phyloP scores from a whole-genome alignment of 164 flowering plant genomes.

The Taxillus chinensis region DNA sequence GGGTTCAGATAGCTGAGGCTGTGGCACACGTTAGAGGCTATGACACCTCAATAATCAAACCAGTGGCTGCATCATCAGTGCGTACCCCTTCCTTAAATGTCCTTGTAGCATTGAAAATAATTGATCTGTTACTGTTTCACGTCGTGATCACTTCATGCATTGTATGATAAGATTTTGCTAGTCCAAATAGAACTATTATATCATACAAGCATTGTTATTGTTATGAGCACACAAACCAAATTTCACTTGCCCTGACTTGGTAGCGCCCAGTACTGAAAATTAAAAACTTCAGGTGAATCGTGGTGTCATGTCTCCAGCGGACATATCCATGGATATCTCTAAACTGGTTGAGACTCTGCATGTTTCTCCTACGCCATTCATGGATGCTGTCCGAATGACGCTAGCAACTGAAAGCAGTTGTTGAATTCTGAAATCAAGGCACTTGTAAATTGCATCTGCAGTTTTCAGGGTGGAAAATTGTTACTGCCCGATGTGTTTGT shows the following conservation, averaged over 20 bases:
- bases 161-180: too few relatives aligned
- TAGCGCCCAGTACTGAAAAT: background rate
- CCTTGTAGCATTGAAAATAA: too few relatives aligned
- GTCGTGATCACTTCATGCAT: too few relatives aligned
- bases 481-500: too few relatives aligned
- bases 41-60: slow-evolving; percentile 44
- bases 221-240: too few relatives aligned
- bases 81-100: slow-evolving; percentile 5
- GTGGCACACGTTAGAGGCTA: slow-evolving; percentile 69
- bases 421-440: slow-evolving; percentile 7
- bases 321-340: slow-evolving; percentile 83
- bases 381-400: slow-evolving; percentile 60
- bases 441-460: background rate
- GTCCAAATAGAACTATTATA: too few relatives aligned
- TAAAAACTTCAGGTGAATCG: slow-evolving; percentile 55
- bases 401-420: slow-evolving; percentile 24
- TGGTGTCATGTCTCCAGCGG: slow-evolving; percentile 79
- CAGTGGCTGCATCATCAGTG: slow-evolving; percentile 77
- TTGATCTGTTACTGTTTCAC: too few relatives aligned
- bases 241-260: too few relatives aligned
- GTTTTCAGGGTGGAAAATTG: background rate
- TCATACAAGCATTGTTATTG: too few relatives aligned
- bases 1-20: slow-evolving; percentile 80
- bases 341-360: slow-evolving; percentile 42
- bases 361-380: slow-evolving; percentile 43